Percentiles rank a stretch among this genome's conserved stretches.
Evolutionary conservation across 1,284 basidiomycete genomes (phyloP).

Genomic region (Erythrobasidium hasegawianum): DNA sequence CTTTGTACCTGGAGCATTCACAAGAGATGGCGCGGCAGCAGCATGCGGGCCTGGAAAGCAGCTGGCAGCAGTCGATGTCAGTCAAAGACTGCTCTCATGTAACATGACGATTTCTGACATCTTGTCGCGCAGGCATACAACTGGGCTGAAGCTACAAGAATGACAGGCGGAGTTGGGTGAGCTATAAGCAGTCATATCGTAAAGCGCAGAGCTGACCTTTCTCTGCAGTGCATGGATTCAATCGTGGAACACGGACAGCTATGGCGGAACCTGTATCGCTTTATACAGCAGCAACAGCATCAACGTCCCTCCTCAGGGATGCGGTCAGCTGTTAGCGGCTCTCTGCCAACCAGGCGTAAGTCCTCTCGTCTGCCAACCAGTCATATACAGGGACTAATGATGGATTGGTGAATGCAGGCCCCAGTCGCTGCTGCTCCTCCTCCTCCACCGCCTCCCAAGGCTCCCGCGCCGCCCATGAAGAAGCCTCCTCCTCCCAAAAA

Average conservation of each 20-base stretch:
- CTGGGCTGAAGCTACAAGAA: neutral
- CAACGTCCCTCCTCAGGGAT: conserved; percentile 6
- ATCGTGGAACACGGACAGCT: conserved; percentile 10
- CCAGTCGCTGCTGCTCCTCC: neutral
- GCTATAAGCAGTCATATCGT: too few relatives aligned
- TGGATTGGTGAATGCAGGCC: too few relatives aligned
- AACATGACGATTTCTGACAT: too few relatives aligned
- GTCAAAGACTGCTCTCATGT: too few relatives aligned
- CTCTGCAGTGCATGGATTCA: conserved; percentile 5
- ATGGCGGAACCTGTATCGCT: neutral
- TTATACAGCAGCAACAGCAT: conserved; percentile 12
- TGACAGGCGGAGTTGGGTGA: conserved; percentile 6
- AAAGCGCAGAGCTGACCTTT: too few relatives aligned
- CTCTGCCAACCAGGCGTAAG: conserved; percentile 5
- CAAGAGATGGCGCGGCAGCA: conserved; percentile 3
- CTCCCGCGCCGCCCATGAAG: neutral
- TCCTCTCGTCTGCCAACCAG: neutral
- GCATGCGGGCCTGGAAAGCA: conserved; percentile 2
- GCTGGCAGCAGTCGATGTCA: conserved; percentile 1
- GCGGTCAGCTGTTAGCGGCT: neutral
- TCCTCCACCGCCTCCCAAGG: neutral
- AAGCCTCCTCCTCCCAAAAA: conserved; percentile 5
- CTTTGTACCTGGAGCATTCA: conserved; percentile 2
- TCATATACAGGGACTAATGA: too few relatives aligned
- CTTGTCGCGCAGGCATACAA: conserved; percentile 6